phyloP scores from a whole-genome alignment of 768 basidiomycete species.

The Termitomyces sp. region DNA sequence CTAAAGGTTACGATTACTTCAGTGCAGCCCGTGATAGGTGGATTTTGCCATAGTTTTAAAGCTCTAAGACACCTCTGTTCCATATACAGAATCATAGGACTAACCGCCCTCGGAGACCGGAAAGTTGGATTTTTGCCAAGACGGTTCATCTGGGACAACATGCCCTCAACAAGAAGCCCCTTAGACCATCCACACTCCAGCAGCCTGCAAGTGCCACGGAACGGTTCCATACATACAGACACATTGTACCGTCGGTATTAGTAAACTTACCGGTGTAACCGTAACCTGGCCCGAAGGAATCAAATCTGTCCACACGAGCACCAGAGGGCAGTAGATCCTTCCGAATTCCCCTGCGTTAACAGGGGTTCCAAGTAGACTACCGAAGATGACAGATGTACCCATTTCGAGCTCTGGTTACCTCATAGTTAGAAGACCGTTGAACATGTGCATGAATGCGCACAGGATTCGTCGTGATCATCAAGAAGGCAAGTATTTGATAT shows the following conservation, averaged over 20 bases:
- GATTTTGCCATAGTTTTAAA: too few relatives aligned
- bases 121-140: neutral
- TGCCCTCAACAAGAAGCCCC: conserved; percentile 31
- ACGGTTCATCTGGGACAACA: conserved; percentile 5
- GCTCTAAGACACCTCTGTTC: neutral
- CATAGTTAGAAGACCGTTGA: neutral
- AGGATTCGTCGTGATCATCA: neutral
- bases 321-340: neutral
- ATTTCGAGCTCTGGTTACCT: neutral
- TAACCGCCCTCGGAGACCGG: neutral
- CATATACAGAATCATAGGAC: neutral
- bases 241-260: neutral
- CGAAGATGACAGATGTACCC: neutral
- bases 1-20: too few relatives aligned
- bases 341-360: neutral
- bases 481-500: neutral
- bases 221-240: conserved; percentile 30
- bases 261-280: neutral
- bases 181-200: conserved; percentile 31
- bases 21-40: neutral
- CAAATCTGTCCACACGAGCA: neutral
- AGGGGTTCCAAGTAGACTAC: neutral
- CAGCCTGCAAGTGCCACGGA: conserved; percentile 28
- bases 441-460: neutral
- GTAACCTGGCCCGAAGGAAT: neutral